Conservation (phyloP, 495 filamentous ascomycete species). For the Astrocystis sublimbata region DNA sequence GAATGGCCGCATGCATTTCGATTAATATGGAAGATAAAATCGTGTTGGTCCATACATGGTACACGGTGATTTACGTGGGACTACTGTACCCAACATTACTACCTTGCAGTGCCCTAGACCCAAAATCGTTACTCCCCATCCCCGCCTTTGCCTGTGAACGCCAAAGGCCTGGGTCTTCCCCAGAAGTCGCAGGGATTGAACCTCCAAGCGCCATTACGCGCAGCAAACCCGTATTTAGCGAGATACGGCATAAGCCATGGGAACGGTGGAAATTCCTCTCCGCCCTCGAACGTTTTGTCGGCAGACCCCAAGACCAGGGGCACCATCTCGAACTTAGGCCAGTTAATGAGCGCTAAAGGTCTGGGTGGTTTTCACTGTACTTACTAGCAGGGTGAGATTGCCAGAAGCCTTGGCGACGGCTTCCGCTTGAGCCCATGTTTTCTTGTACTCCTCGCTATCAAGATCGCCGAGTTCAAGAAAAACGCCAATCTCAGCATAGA, state of each 20-base stretch:
- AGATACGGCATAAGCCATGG: conserved; percentile 16
- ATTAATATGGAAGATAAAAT: too few species aligned
- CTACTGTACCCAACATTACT: too few species aligned
- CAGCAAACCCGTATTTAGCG: conserved; percentile 14
- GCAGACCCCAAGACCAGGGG: conserved; percentile 18
- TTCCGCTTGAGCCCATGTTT: conserved; percentile 8
- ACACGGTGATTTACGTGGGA: too few species aligned
- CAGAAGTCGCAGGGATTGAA: conserved; percentile 22
- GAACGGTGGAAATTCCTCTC: conserved; percentile 10
- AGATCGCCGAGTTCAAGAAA: conserved; percentile 8
- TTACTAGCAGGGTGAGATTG: conserved; percentile 15
- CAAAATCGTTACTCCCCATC: not conserved
- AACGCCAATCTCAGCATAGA: conserved; percentile 19
- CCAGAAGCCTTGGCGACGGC: conserved; percentile 14
- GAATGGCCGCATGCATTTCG: too few species aligned
- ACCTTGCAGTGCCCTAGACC: not conserved
- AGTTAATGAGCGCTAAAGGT: not conserved
- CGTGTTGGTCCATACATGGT: too few species aligned
- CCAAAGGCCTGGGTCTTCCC: conserved; percentile 13
- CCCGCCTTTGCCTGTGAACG: not conserved
- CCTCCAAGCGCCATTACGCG: conserved; percentile 17
- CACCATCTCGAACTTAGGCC: conserved; percentile 16
- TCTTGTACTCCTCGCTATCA: conserved; percentile 11
- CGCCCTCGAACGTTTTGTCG: conserved; percentile 17
- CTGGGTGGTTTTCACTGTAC: not conserved